Base-by-base conservation (phyloP, 2,329 filamentous ascomycete species). In the Hypocrella siamensis region DNA sequence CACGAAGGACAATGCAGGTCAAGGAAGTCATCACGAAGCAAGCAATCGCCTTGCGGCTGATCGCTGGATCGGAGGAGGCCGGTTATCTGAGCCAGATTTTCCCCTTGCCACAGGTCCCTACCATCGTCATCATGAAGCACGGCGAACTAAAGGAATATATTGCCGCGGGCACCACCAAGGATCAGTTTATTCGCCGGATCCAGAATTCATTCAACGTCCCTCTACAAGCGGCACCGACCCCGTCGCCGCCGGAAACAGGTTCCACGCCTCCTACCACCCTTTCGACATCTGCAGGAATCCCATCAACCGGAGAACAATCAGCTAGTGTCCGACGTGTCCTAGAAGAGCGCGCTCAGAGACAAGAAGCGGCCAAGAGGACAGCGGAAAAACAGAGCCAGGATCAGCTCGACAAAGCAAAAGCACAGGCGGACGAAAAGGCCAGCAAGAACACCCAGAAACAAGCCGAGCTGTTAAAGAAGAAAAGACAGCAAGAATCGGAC, bases 11-110 rank as follows among this genome's bases (percentile, higher is more conserved):
- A n/a, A n/a, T n/a, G 3, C 11, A 79, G 71, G 48, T 79, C 32
- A 63, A 59, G 32, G 54, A 57, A 32, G 46, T 73, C 18, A 61
- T 90, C 35, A 55, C 61, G 17, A 58, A 65, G 22, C 70, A 75
- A 45, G 70, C 82, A 3, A 63, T 94, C 15, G 57, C 78, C 6
- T 61, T 94, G 16, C 71, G 77, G 31, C 62, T 94, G 16, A 55
- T 65, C 21, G 73, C 76, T 14, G 81, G 77, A 16, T 85, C 80
- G 2, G 70, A 79, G 41, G 85, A 93, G 58, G 84, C 84, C 8
- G 75, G 70, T 5, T 92, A 84, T 46, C 63, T 96, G 11, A 70
- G 76, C 8, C 81, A 82, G 28, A 81, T 93, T 45, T 92, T 83
- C 45, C 81, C 83, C 0, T 60, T 93, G n/a, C 68, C 72, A 1